Percentiles rank a stretch among this genome's conserved stretches.
Conservation (phyloP, 2,329 filamentous ascomycete species). For the Aureobasidium musti region DNA sequence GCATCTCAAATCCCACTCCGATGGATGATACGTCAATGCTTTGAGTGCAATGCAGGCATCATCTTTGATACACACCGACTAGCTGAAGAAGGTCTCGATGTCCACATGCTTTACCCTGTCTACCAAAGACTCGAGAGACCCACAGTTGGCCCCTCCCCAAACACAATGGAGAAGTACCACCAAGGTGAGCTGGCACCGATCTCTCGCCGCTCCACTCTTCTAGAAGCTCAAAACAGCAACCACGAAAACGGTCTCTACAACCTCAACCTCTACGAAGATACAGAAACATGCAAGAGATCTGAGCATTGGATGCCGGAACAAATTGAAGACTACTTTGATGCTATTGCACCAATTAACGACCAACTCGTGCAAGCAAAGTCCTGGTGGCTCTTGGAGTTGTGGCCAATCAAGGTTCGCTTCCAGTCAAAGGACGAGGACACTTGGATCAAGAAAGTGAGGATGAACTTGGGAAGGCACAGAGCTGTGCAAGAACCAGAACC, state of each 20-base stretch:
- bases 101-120: conserved; percentile 46
- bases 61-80: conserved; percentile 46
- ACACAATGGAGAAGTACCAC: conserved; percentile 44
- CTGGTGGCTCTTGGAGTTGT: conserved; percentile 51
- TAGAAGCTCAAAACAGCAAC: conserved; percentile 33
- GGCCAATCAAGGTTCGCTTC: conserved; percentile 47
- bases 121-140: conserved; percentile 43
- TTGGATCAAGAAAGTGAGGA: conserved; percentile 45
- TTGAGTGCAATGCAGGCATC: conserved; percentile 52
- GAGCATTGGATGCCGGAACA: conserved; percentile 43
- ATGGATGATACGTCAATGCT: conserved; percentile 54
- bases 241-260: conserved; percentile 35
- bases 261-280: conserved; percentile 34
- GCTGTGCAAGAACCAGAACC: conserved; percentile 44
- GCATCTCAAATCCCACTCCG: conserved; percentile 50
- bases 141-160: conserved; percentile 41
- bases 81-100: conserved; percentile 48
- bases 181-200: conserved; percentile 41
- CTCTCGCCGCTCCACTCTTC: conserved; percentile 37
- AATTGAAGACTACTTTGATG: conserved; percentile 50
- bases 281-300: conserved; percentile 31
- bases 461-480: conserved; percentile 47
- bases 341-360: conserved; percentile 47
- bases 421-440: conserved; percentile 38
- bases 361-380: conserved; percentile 43